phyloP scores from a whole-genome alignment of 2,329 filamentous ascomycete species.

The Trichoderma koningii region DNA sequence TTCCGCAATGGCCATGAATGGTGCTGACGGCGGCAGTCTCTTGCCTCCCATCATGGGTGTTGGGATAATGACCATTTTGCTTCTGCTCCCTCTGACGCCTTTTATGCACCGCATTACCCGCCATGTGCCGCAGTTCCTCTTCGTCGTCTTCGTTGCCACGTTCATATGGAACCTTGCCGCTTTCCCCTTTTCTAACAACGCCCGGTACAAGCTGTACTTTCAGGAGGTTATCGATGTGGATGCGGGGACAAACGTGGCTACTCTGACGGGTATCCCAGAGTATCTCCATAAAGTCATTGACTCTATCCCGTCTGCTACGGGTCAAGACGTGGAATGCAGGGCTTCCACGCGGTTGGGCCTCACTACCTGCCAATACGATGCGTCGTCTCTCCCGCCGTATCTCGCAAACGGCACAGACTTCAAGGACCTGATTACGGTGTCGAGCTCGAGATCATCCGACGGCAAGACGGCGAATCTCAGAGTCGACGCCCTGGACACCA shows the following conservation, averaged over 20 bases:
- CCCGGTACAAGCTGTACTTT: conserved; percentile 85
- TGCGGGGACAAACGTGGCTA: conserved; percentile 67
- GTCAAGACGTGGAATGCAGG: conserved; percentile 59
- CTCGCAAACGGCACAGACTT: conserved; percentile 54
- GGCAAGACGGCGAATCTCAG: conserved; percentile 61
- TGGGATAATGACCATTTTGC: conserved; percentile 66
- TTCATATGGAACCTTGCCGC: conserved; percentile 82
- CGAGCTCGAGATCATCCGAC: conserved; percentile 37
- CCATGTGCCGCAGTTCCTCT: conserved; percentile 76
- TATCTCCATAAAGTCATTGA: conserved; percentile 68
- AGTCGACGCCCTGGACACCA: conserved; percentile 73
- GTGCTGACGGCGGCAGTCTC: conserved; percentile 75
- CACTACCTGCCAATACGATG: conserved; percentile 70
- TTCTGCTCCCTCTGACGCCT: conserved; percentile 76
- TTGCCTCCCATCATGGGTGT: conserved; percentile 72
- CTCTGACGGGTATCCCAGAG: conserved; percentile 66
- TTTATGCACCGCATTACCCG: conserved; percentile 86
- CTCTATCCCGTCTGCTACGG: conserved; percentile 69
- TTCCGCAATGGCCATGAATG: conserved; percentile 75
- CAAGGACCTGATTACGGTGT: conserved; percentile 64
- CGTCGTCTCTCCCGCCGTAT: conserved; percentile 59
- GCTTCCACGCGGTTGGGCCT: conserved; percentile 48
- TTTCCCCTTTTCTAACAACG: conserved; percentile 82
- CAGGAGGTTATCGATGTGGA: conserved; percentile 79
- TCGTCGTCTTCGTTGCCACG: conserved; percentile 72